These are phyloP conservation scores for Ophiostoma angusticollis DNA, from an alignment of 2,329 filamentous ascomycete genomes.

Conservation along the genomic window DNA sequence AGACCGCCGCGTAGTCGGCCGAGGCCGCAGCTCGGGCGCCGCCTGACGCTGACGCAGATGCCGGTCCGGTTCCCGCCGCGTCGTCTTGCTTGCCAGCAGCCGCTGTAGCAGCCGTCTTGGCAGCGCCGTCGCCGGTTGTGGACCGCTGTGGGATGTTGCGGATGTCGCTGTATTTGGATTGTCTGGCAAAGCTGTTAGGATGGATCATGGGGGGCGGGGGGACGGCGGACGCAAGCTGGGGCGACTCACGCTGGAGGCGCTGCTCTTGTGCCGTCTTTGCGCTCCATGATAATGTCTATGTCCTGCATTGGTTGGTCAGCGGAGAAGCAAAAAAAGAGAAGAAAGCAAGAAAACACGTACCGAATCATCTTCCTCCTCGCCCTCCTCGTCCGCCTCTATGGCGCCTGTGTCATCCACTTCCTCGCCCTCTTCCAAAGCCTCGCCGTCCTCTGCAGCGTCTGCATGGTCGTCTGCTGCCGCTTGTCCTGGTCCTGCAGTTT, in stretches of 20 bases:
- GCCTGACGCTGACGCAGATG: not conserved
- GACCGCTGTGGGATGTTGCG: constrained; percentile 51
- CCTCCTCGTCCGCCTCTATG: constrained; percentile 30
- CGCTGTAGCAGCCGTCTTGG: constrained; percentile 34
- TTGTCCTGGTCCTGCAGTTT: constrained; percentile 12
- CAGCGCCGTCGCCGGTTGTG: constrained; percentile 35
- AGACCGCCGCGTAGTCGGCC: constrained; percentile 40
- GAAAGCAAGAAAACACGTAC: constrained; percentile 2
- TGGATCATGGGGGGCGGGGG: no score
- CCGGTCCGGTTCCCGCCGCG: constrained; percentile 9
- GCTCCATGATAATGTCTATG: constrained; percentile 55
- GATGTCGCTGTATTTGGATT: constrained; percentile 52
- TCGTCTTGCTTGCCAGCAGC: constrained; percentile 35
- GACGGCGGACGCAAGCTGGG: no score
- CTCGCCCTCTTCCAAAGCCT: constrained; percentile 51
- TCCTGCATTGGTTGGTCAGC: no score
- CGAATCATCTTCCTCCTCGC: constrained; percentile 16
- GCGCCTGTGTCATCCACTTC: constrained; percentile 51
- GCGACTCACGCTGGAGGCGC: constrained; percentile 44
- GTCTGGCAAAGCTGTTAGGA: constrained; percentile 24
- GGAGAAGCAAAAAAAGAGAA: no score
- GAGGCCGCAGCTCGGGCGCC: constrained; percentile 5
- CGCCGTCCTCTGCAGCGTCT: constrained; percentile 36
- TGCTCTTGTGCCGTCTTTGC: constrained; percentile 50
- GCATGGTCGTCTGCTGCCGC: constrained; percentile 21